phyloP scores from a whole-genome alignment of 306 rosid genomes.

The Calophaca sinica region DNA sequence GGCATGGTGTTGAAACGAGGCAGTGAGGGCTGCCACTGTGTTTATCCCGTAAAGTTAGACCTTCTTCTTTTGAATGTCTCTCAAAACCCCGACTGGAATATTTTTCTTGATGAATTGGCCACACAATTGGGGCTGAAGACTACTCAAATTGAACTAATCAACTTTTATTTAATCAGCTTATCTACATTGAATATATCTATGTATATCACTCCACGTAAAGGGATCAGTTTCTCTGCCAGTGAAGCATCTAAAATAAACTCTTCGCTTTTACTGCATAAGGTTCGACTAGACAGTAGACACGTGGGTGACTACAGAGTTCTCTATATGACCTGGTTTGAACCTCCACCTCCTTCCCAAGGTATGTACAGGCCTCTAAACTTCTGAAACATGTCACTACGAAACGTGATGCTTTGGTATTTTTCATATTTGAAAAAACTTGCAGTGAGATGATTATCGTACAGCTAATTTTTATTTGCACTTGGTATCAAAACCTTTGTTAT shows the following conservation, averaged over 20 bases:
- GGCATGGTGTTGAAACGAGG: conserved; percentile 80
- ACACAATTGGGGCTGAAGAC: conserved; percentile 63
- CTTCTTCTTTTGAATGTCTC: conserved; percentile 89
- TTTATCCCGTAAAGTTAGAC: conserved; percentile 92
- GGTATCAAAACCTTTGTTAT: not conserved
- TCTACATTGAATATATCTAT: conserved; percentile 82
- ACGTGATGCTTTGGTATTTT: conserved; percentile 23
- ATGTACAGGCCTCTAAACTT: conserved; percentile 32
- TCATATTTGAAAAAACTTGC: conserved; percentile 21
- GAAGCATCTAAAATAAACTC: conserved; percentile 78
- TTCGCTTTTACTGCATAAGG: conserved; percentile 72
- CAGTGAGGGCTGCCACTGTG: conserved; percentile 76
- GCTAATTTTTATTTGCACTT: not conserved
- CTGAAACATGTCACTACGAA: conserved; percentile 16
- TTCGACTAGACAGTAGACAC: conserved; percentile 64
- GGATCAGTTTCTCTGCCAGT: conserved; percentile 71
- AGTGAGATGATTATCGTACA: conserved; percentile 19
- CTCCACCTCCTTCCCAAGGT: conserved; percentile 87
- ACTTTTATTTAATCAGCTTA: conserved; percentile 72
- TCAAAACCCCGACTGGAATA: conserved; percentile 68
- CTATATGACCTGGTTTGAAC: conserved; percentile 83
- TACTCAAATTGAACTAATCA: conserved; percentile 79
- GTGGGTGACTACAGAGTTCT: conserved; percentile 87
- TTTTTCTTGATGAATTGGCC: conserved; percentile 74
- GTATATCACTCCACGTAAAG: conserved; percentile 82